Conservation (phyloP, 768 basidiomycete species). For the Lactifluus rugatus region DNA sequence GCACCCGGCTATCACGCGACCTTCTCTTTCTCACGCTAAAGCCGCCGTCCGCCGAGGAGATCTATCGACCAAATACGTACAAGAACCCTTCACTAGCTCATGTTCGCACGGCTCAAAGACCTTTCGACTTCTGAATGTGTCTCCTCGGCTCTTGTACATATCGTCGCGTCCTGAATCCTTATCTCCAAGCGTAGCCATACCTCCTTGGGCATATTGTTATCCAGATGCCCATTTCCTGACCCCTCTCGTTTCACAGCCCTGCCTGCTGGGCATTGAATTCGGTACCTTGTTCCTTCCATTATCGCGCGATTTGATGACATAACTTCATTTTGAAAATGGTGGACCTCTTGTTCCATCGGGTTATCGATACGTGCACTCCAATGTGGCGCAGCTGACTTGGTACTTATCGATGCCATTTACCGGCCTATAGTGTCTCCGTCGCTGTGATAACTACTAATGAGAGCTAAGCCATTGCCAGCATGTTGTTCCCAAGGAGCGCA, state of each 20-base stretch:
- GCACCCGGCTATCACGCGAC: slow-evolving; percentile 9
- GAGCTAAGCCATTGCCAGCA: background rate
- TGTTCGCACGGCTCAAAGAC: background rate
- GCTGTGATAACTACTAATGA: background rate
- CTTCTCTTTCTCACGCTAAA: slow-evolving; percentile 1
- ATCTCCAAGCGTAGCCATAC: background rate
- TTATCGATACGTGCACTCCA: background rate
- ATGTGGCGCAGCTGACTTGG: background rate
- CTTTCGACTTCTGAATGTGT: slow-evolving; percentile 12
- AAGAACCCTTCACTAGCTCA: background rate
- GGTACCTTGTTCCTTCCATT: background rate
- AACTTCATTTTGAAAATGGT: background rate
- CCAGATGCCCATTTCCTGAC: background rate
- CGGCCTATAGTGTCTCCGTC: background rate
- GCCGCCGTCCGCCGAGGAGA: slow-evolving; percentile 11
- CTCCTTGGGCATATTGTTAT: background rate
- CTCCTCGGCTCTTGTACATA: slow-evolving; percentile 2
- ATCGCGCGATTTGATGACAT: background rate
- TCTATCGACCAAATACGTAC: slow-evolving; percentile 10
- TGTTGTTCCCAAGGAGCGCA: background rate
- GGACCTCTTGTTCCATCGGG: background rate
- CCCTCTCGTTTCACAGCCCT: background rate
- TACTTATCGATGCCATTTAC: background rate
- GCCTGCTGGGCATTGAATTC: background rate
- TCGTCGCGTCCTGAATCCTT: background rate